Percentiles rank a stretch among this genome's conserved stretches.
These are phyloP conservation scores for Maudiozyma turicensis DNA, from an alignment of 805 yeast genomes.

Conservation along the genomic window DNA sequence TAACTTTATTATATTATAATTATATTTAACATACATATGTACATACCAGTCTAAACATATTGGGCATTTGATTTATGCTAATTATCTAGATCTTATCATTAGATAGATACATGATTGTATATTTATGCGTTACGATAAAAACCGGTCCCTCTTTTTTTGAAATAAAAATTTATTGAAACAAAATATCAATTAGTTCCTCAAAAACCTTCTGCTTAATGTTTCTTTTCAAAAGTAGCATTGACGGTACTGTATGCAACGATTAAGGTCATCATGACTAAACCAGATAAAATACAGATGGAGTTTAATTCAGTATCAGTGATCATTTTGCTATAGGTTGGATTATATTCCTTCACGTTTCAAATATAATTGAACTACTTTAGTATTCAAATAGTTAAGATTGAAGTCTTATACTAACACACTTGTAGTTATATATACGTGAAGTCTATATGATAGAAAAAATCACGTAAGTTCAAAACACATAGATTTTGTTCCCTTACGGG, in stretches of 20 bases:
- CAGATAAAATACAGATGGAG: conserved; percentile 61
- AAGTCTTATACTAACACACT: too few species aligned
- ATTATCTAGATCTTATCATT: too few species aligned
- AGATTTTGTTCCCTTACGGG: background rate
- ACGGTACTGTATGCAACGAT: conserved; percentile 65
- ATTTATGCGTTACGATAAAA: background rate
- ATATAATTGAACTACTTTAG: too few species aligned
- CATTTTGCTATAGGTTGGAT: conserved; percentile 37
- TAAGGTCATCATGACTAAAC: conserved; percentile 59
- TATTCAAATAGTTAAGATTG: too few species aligned
- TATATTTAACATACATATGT: too few species aligned
- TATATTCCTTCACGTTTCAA: background rate
- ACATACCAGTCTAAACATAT: too few species aligned
- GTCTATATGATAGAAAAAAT: too few species aligned
- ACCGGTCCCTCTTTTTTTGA: background rate
- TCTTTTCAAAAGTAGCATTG: conserved; percentile 34
- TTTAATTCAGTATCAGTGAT: conserved; percentile 77
- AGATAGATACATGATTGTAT: background rate
- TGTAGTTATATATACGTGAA: too few species aligned
- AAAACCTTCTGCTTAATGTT: background rate
- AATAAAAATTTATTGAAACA: background rate
- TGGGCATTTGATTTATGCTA: background rate
- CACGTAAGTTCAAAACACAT: too few species aligned
- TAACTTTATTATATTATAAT: too few species aligned
- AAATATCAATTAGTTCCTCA: background rate